A percentile compares a stretch with the other conserved stretches of the same genome.
Evolutionary conservation across 2,329 filamentous ascomycete genomes (phyloP).

Genomic region (Epichloe uncinata): DNA sequence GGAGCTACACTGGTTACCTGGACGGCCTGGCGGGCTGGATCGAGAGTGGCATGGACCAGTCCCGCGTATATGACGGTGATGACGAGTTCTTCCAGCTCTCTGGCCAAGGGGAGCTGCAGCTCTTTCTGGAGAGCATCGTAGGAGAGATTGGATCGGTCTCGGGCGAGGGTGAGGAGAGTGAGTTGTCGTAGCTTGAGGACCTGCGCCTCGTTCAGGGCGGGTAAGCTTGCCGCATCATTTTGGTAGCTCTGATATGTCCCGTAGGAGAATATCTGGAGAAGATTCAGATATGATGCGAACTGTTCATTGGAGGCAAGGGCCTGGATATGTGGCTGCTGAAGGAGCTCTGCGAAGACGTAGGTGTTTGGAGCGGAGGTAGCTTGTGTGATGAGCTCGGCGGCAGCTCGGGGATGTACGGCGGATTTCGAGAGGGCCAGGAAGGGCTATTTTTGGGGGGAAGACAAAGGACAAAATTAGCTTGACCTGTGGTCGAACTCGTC

Average conservation of each 20-base stretch:
- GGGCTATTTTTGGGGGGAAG: constrained; percentile 39
- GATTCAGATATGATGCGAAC: constrained; percentile 47
- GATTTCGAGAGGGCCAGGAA: constrained; percentile 82
- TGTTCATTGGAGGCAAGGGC: constrained; percentile 50
- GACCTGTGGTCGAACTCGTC: background rate
- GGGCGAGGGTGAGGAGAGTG: constrained; percentile 69
- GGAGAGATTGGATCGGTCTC: constrained; percentile 51
- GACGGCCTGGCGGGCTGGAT: constrained; percentile 62
- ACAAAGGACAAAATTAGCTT: constrained; percentile 14
- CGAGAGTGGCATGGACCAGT: constrained; percentile 69
- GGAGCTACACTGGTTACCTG: constrained; percentile 72
- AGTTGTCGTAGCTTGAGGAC: constrained; percentile 79
- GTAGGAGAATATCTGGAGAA: constrained; percentile 84
- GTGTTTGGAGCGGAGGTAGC: constrained; percentile 84
- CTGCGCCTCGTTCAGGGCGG: constrained; percentile 59
- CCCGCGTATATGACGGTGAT: constrained; percentile 80
- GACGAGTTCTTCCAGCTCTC: constrained; percentile 73
- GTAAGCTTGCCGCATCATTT: constrained; percentile 37
- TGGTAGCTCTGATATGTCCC: constrained; percentile 73
- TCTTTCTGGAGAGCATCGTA: constrained; percentile 56
- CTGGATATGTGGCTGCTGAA: constrained; percentile 68
- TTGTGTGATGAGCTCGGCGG: constrained; percentile 73
- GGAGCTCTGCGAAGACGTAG: constrained; percentile 89
- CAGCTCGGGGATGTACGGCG: constrained; percentile 68
- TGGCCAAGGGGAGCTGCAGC: constrained; percentile 52